A percentile compares a stretch with the other conserved stretches of the same genome.
Conservation (phyloP, 2,329 filamentous ascomycete species). For the Drechslera avenae region DNA sequence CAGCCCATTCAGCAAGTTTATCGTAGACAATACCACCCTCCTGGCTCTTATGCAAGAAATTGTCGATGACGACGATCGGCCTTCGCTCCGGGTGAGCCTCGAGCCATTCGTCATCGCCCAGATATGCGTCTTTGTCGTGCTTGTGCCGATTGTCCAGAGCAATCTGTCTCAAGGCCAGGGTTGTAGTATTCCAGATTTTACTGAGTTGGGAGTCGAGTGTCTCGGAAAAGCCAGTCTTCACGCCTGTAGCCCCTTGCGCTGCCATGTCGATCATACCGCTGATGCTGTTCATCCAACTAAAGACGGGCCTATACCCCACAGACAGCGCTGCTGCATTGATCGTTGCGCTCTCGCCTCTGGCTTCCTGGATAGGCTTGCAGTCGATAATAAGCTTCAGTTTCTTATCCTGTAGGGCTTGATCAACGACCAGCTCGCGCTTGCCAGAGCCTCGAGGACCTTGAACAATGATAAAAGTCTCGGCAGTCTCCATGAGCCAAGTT, state of each 20-base stretch:
- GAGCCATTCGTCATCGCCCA: constrained; percentile 84
- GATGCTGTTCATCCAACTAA: constrained; percentile 95
- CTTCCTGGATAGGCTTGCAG: constrained; percentile 91
- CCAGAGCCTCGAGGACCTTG: constrained; percentile 91
- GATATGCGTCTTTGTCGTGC: constrained; percentile 71
- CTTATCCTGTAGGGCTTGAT: constrained; percentile 77
- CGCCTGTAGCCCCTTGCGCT: constrained; percentile 89
- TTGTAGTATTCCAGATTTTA: constrained; percentile 87
- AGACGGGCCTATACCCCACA: constrained; percentile 90
- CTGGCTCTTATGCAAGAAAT: constrained; percentile 78
- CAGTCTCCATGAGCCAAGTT: constrained; percentile 84
- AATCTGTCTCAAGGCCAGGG: constrained; percentile 76
- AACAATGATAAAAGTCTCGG: constrained; percentile 90
- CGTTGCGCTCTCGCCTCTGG: constrained; percentile 82
- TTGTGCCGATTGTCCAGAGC: constrained; percentile 72
- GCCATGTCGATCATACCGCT: constrained; percentile 92
- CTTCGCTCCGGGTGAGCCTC: constrained; percentile 85
- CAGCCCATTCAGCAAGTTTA: constrained; percentile 79
- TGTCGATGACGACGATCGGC: constrained; percentile 87
- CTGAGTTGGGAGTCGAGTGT: constrained; percentile 85
- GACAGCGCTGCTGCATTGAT: constrained; percentile 80
- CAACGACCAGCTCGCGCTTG: constrained; percentile 84
- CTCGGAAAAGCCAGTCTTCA: constrained; percentile 93
- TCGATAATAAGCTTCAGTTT: constrained; percentile 84
- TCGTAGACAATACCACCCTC: constrained; percentile 57